Conservation (phyloP, 2,329 filamentous ascomycete species). For the Teratosphaeria destructans region DNA sequence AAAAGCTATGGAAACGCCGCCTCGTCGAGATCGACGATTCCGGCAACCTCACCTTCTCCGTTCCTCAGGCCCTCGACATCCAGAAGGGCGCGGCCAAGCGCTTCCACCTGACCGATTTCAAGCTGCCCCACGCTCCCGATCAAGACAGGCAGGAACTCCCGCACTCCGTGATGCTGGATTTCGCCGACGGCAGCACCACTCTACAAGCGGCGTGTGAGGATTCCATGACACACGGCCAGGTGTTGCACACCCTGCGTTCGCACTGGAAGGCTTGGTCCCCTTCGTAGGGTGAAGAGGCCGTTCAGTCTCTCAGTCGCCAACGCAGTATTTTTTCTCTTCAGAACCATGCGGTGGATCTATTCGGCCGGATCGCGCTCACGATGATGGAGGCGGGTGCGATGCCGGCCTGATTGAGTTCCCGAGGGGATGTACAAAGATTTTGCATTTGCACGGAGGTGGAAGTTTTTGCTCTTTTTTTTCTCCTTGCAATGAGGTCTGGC, state of each 20-base stretch:
- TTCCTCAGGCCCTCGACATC: constrained; percentile 46
- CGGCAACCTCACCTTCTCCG: constrained; percentile 72
- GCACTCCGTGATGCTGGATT: constrained; percentile 61
- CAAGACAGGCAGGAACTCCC: constrained; percentile 87
- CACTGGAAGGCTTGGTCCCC: neutral
- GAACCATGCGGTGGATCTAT: neutral
- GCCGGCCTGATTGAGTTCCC: neutral
- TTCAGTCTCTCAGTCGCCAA: neutral
- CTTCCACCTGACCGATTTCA: constrained; percentile 80
- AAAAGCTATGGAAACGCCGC: constrained; percentile 78
- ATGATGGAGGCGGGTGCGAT: neutral
- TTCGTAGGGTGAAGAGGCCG: neutral
- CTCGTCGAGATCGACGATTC: constrained; percentile 75
- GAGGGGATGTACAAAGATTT: neutral
- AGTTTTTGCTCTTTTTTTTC: neutral
- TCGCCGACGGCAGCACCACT: constrained; percentile 44
- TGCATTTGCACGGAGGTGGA: neutral
- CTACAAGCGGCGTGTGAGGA: constrained; percentile 55
- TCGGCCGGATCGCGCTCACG: neutral
- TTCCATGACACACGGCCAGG: constrained; percentile 40
- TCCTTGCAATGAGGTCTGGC: neutral
- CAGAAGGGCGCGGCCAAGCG: constrained; percentile 33
- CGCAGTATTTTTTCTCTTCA: neutral
- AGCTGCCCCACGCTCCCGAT: constrained; percentile 68
- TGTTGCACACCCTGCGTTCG: constrained; percentile 24